Base-by-base conservation (phyloP, 192 early-diverging fungal species). In the Kappamyces sp. region DNA sequence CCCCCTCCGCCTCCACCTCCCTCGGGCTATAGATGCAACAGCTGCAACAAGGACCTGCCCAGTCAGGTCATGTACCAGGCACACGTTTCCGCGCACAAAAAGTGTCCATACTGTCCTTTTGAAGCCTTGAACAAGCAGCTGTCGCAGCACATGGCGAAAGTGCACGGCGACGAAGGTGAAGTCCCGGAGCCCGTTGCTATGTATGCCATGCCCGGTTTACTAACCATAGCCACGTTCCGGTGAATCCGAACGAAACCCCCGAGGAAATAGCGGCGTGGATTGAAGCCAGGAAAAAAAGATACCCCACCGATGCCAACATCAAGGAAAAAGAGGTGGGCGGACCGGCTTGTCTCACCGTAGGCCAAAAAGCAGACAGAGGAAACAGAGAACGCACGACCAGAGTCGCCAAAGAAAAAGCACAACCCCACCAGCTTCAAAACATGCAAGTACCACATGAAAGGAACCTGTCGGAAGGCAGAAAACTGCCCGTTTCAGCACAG, bases 241-340 rank as follows among this genome's bases (percentile, higher is more conserved):
- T 32, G 49, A 3, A 23, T 13, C 6, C 13, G 10, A 15, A 43
- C 31, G 67, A 73, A n/a, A 59, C 68, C 31, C 74, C 73, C 9
- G 89, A 90, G 54, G 88, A 87, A 37, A 83, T 92, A 37, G 85
- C 67, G 1, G 72, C 82, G n/a, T 94, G 89, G 89, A 91, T 92
- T 36, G 85, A 75, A 32, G 88, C 87, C 46, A 66, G 91, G 44
- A 89, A 88, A 54, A 83, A 74, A 54, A 83, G 79, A 47, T 93
- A 85, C 71, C 91, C 91, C 31, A 89, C 86, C 0, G 67, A 82
- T 37, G 78, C 62, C 15, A 92, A 87, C 66, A 71, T 90, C 8
- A 65, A 53, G 31, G 61, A 73, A 49, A 92, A 91, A 52, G 79
- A 84, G n/a, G n/a, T n/a, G n/a, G n/a, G n/a, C n/a, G n/a, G n/a